Evolutionary conservation across 768 basidiomycete genomes (phyloP), one percentile per base, ranked within the genome.

Genomic region (Coprinellus micaceus): DNA sequence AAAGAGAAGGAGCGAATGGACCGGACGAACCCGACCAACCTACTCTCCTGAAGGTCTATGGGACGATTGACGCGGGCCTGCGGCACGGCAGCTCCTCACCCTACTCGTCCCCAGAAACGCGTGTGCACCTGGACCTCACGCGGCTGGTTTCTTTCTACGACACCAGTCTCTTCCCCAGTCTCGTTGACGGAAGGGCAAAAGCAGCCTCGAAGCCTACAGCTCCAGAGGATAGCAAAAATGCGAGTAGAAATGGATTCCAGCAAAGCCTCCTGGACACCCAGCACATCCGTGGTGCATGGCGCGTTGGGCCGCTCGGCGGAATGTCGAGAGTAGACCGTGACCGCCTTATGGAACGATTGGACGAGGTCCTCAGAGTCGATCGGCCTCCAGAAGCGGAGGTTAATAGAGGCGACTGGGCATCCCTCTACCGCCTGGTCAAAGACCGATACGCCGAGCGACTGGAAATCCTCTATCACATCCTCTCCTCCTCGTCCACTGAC

Each of bases 91-190:
- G 26, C 12, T 37, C 49, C 12, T 19, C 15, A 7, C 29, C 49
- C 54, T 58, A 54, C 50, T 72, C 65, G 30, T 76, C 77, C 0
- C 76, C 77, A 28, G 78, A 80, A 26, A 67, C 69, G 1, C 76
- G 79, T 24, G 64, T 79, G 22, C 58, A 69, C 22, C 66, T 79
- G 24, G 77, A 80, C 62, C 70, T 74, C 43, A 61, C 75, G 1
- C 67, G 74, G 5, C 54, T 75, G 15, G 58, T 80, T 15, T 76
- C 78, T 0, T 75, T 80, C 52, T 80, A 78, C 59, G 78, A 81
- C 57, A 65, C 67, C 2, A 48, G 47, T 0, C 65, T 75, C 4
- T 73, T 73, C 39, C 71, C 73, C 1, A 73, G 71, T 53, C 67
- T 81, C 12, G 66, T 72, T 26, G 56, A 39, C 0, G 56, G 60